A percentile compares a stretch with the other conserved stretches of the same genome.
Conservation (phyloP, 768 basidiomycete species). For the Mycena haematopus region DNA sequence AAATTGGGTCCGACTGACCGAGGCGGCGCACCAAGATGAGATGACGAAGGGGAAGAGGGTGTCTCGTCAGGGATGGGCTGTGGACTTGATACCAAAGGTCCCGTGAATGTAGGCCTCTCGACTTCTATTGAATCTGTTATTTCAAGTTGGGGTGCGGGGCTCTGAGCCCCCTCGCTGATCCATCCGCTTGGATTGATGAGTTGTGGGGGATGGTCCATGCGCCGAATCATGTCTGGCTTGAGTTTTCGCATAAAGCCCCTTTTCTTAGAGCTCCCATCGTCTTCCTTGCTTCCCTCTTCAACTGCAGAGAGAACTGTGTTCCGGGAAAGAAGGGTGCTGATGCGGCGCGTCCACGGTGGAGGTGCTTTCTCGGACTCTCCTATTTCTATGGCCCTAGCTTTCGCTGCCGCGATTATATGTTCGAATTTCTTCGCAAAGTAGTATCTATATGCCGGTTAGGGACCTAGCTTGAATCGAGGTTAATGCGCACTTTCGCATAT, state of each 20-base stretch:
- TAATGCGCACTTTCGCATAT: constrained; percentile 65
- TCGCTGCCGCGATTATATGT: constrained; percentile 56
- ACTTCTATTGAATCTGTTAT: neutral
- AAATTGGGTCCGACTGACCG: constrained; percentile 11
- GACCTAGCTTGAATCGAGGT: neutral
- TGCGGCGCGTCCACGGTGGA: constrained; percentile 36
- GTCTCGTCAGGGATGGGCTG: constrained; percentile 9
- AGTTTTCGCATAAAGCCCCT: constrained; percentile 46
- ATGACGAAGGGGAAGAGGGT: constrained; percentile 19
- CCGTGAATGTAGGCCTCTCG: constrained; percentile 30
- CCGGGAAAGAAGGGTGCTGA: constrained; percentile 42
- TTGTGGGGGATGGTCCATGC: constrained; percentile 72
- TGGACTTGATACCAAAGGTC: constrained; percentile 24
- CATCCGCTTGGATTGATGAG: constrained; percentile 78
- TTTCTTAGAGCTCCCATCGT: constrained; percentile 30
- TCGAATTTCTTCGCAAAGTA: constrained; percentile 77
- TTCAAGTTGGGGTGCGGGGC: neutral
- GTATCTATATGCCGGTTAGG: constrained; percentile 46
- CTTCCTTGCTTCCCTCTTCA: constrained; percentile 31
- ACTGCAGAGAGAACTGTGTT: constrained; percentile 36
- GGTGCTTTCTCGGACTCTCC: constrained; percentile 31
- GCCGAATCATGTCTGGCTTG: constrained; percentile 77
- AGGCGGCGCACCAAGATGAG: constrained; percentile 13
- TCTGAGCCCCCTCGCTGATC: constrained; percentile 55
- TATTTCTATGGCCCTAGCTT: constrained; percentile 36